A percentile compares a stretch with the other conserved stretches of the same genome.
These are phyloP conservation scores for Myriosclerotinia curreyana DNA, from an alignment of 2,329 filamentous ascomycete species.

Conservation along the genomic window DNA sequence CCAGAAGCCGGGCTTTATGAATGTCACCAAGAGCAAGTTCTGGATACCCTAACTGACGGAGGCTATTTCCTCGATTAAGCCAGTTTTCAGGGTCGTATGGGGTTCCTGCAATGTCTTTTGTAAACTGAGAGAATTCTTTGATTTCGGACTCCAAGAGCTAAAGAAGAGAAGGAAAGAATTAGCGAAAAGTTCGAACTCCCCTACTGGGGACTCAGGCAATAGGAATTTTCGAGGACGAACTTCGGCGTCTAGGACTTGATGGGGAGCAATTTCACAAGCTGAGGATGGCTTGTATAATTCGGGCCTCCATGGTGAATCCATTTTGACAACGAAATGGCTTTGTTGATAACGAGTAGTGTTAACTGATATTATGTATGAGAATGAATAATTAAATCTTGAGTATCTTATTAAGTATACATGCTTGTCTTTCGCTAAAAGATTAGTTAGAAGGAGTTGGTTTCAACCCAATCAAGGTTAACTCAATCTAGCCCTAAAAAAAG, in stretches of 20 bases:
- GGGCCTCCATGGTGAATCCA: conserved; percentile 30
- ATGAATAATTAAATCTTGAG: neutral
- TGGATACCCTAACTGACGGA: conserved; percentile 36
- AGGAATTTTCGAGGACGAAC: conserved; percentile 26
- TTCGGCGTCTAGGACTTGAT: conserved; percentile 27
- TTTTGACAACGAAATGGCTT: conserved; percentile 4
- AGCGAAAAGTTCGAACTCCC: conserved; percentile 18
- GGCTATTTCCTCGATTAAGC: conserved; percentile 32
- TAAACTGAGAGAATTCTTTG: conserved; percentile 27
- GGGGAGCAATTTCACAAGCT: conserved; percentile 32
- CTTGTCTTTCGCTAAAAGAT: conserved; percentile 9
- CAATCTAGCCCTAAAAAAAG: conserved; percentile 4
- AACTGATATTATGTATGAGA: neutral
- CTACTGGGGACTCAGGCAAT: conserved; percentile 9
- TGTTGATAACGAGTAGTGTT: neutral
- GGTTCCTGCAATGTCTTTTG: conserved; percentile 26
- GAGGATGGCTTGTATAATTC: conserved; percentile 31
- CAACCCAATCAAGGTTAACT: neutral
- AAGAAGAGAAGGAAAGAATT: conserved; percentile 17
- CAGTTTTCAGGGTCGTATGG: conserved; percentile 37
- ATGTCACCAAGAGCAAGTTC: conserved; percentile 38
- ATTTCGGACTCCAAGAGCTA: conserved; percentile 30
- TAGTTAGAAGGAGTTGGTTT: neutral
- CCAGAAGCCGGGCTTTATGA: conserved; percentile 38
- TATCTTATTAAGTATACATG: neutral